phyloP scores from a whole-genome alignment of 345 rosid genomes.

The Acer saccharum region DNA sequence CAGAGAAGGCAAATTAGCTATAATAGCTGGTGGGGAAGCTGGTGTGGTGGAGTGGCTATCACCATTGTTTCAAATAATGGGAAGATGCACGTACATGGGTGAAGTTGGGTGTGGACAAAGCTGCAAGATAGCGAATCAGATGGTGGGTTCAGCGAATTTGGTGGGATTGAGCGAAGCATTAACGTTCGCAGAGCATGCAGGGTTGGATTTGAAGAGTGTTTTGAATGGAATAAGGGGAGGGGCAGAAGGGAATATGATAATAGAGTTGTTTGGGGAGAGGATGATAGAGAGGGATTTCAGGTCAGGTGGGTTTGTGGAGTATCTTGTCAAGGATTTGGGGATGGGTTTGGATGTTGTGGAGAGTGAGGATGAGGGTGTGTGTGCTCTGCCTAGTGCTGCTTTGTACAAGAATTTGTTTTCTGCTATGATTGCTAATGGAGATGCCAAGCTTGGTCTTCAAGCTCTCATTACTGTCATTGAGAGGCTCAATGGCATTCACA shows the following conservation, averaged over 20 bases:
- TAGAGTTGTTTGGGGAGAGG: constrained; percentile 73
- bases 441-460: constrained; percentile 69
- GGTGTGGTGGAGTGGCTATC: constrained; percentile 58
- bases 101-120: constrained; percentile 75
- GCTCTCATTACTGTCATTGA: constrained; percentile 73
- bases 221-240: constrained; percentile 59
- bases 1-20: constrained; percentile 60
- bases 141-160: constrained; percentile 64
- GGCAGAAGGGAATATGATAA: constrained; percentile 64
- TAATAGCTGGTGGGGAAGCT: constrained; percentile 69
- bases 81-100: constrained; percentile 66
- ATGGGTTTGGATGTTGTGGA: constrained; percentile 63
- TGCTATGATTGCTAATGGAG: constrained; percentile 85
- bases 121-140: constrained; percentile 81
- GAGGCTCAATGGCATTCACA: constrained; percentile 57
- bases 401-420: constrained; percentile 72
- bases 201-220: constrained; percentile 56
- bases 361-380: constrained; percentile 39
- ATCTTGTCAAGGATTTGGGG: constrained; percentile 86
- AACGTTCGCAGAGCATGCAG: constrained; percentile 64
- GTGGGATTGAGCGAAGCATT: constrained; percentile 79
- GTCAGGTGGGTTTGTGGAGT: constrained; percentile 77
- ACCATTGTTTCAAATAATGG: constrained; percentile 61
- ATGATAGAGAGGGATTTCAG: constrained; percentile 61
- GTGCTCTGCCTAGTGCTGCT: constrained; percentile 68